Evolutionary conservation across 2,329 filamentous ascomycete species (phyloP).

Genomic region (Pyrenophora graminea): DNA sequence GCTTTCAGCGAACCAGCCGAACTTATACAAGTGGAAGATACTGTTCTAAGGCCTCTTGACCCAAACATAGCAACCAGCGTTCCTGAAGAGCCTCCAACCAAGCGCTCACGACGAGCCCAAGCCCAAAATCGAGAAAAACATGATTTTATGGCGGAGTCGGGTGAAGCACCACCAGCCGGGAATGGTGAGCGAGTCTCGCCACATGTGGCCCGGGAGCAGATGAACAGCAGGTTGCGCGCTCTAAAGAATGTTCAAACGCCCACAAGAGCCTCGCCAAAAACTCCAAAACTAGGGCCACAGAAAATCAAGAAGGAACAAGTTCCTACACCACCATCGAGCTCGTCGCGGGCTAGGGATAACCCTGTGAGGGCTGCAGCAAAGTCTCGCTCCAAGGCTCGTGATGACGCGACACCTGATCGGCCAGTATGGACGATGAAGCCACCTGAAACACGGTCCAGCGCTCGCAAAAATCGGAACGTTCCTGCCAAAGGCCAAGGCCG

Average conservation of each 20-base stretch:
- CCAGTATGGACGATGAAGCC: conserved; percentile 31
- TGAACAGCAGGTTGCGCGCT: conserved; percentile 29
- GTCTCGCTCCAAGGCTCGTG: conserved; percentile 6
- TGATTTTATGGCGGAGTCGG: conserved; percentile 32
- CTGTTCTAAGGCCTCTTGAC: conserved; percentile 31
- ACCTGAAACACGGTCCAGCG: conserved; percentile 13
- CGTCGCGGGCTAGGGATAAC: conserved; percentile 9
- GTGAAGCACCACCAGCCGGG: conserved; percentile 24
- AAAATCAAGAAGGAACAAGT: conserved; percentile 24
- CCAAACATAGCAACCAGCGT: conserved; percentile 27
- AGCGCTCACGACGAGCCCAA: conserved; percentile 23
- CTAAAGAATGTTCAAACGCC: conserved; percentile 19
- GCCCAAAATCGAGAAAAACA: conserved; percentile 15
- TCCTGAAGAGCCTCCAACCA: conserved; percentile 21
- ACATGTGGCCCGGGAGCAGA: conserved; percentile 28
- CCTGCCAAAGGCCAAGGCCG: conserved; percentile 13
- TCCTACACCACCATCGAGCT: conserved; percentile 15
- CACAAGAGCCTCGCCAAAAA: conserved; percentile 10
- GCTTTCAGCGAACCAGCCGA: conserved; percentile 28
- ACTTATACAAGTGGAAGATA: conserved; percentile 1
- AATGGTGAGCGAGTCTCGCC: conserved; percentile 26
- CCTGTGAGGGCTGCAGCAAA: conserved; percentile 10
- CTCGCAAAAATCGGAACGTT: conserved; percentile 9
- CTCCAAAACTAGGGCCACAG: conserved; percentile 12
- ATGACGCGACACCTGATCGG: conserved; percentile 19